Base-by-base conservation (phyloP, 1,284 basidiomycete genomes). In the Trametes polyzona region DNA sequence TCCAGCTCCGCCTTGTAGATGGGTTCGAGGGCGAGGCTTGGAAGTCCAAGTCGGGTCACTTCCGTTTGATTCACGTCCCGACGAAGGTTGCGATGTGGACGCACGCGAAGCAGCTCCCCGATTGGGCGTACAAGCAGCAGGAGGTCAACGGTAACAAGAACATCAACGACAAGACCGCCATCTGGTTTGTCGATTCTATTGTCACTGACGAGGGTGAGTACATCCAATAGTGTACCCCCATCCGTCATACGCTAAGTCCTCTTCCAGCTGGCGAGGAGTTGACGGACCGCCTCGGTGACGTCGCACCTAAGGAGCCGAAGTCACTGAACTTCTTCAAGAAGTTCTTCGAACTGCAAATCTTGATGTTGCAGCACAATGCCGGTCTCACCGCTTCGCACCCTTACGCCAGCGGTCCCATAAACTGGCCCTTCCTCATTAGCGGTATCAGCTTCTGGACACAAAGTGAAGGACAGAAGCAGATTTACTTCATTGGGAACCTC, bases 401-500 rank as follows among this genome's bases (percentile, higher is more conserved):
- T 36, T 99, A 99, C 71, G 95, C 96, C 1, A 93, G 91, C 57
- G 83, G 83, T 12, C 96, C 97, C 1, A 90, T 98, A 75, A 96
- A 97, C 71, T 99, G 97, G 97, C 97, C 97, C 1, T 98, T 99
- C 84, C 82, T 96, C 46, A 76, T 98, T 30, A 91, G 82, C 60
- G 97, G 97, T 47, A 98, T 99, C 74, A 95, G 92, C 68, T 99
- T 99, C 83, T 99, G 97, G 97, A 98, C 96, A 1, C 81, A 93
- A 66, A 88, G 82, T 62, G 86, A 90, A 12, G 80, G 81, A 16
- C 87, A 92, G 68, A 88, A 93, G 74, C 97, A 99, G 75, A 95
- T 99, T 54, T 98, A 98, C 76, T 82, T 99, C 67, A 90, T 96
- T 65, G 97, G 97, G 30, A 99, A 99, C 73, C 74, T 96, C 39